Base-by-base conservation (phyloP, 805 yeast species). In the Blastobotrys americana region DNA sequence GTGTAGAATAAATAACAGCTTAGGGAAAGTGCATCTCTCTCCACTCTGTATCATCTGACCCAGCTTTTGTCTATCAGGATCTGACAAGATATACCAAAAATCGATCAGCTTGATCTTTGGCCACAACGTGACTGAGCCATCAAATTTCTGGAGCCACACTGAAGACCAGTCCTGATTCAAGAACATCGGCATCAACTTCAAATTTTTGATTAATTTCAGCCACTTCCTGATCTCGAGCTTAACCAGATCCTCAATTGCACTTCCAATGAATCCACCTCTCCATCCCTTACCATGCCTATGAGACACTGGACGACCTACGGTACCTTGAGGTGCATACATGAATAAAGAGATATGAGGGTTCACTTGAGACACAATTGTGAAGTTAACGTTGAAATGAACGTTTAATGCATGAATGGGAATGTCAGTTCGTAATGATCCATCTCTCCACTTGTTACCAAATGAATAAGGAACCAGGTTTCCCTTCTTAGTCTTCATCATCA, bases 81-180 rank as follows among this genome's bases (percentile, higher is more conserved):
- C 90, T 49, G 78, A 71, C 44, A 84, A 64, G 38, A 84, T 78
- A 55, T 78, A 71, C 65, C 69, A 70, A 50, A 82, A 78, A 56
- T 84, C 93, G 27, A 59, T 60, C 9, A 81, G 58, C 28, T 66
- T 66, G 50, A 80, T 74, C 51, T 80, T 73, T 2, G 93, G 93
- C 79, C 86, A 84, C 17, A 84, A 69, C 0, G 93, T 84, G 8
- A 84, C 78, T 0, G 84, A 72, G 1, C 94, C 94, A 38, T 80
- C 75, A 56, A 84, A 84, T 47, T 73, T 67, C 64, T 84, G 94
- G 22, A 84, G 64, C 73, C 84, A 84, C 15, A 84, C 72, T 55
- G 76, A 78, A 51, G 85, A 80, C 90, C 90, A 84, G 61, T 84
- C 93, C 59, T 80, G 86, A 53, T 81, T 82, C 67, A 80, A 62